phyloP scores from a whole-genome alignment of 2,329 filamentous ascomycete species.

The Talaromyces atroroseus region DNA sequence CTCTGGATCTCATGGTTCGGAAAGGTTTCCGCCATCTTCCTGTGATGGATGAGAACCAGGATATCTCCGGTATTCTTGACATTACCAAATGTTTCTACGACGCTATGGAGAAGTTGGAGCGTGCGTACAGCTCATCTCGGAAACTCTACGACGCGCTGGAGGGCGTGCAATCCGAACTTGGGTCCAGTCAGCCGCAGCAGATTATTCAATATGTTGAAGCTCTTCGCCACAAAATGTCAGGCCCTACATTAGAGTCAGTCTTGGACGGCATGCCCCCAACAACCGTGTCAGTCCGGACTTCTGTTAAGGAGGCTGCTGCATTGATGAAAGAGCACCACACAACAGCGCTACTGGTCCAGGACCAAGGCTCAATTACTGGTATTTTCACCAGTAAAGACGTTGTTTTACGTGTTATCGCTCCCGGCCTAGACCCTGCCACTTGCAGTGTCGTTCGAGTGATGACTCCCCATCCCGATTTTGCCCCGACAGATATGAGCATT shows the following conservation, averaged over 20 bases:
- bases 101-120: conserved; percentile 98
- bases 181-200: conserved; percentile 92
- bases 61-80: conserved; percentile 95
- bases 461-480: conserved; percentile 98
- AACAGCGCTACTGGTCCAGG: conserved; percentile 90
- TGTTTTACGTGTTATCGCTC: conserved; percentile 93
- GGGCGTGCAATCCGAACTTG: conserved; percentile 94
- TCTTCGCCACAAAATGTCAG: conserved; percentile 92
- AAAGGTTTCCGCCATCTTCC: conserved; percentile 97
- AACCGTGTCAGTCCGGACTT: conserved; percentile 91
- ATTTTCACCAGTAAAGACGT: conserved; percentile 99
- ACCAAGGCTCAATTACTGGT: conserved; percentile 94
- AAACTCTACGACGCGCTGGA: conserved; percentile 97
- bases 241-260: conserved; percentile 90
- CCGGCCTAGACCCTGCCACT: conserved; percentile 84
- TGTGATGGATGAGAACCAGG: conserved; percentile 99
- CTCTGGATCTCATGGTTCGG: conserved; percentile 93
- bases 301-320: conserved; percentile 89
- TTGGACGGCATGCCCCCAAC: conserved; percentile 86
- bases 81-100: conserved; percentile 99
- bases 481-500: conserved; percentile 97
- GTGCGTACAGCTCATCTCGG: conserved; percentile 94
- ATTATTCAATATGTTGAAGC: conserved; percentile 99
- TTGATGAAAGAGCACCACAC: conserved; percentile 99
- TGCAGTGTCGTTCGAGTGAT: conserved; percentile 98